Evolutionary conservation across 495 filamentous ascomycete genomes (phyloP).

Genomic region (Penicillium manginii): DNA sequence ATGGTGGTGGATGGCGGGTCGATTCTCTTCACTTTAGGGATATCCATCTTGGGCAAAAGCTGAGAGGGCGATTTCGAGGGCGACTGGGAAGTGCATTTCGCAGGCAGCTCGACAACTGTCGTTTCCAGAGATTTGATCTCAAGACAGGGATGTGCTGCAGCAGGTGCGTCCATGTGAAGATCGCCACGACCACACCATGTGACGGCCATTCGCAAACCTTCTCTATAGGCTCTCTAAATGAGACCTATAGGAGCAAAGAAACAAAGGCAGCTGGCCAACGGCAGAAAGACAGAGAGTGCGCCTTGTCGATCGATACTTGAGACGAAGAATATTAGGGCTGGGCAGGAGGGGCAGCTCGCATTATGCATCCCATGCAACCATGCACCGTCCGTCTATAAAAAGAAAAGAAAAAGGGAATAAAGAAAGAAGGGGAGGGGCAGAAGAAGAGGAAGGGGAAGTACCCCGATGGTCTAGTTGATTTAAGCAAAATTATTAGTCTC

Average conservation of each 20-base stretch:
- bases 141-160: conserved; percentile 10
- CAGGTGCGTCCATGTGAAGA: conserved; percentile 21
- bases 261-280: conserved; percentile 1
- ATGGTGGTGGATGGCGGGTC: conserved; percentile 18
- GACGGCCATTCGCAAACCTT: conserved; percentile 27
- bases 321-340: conserved; percentile 23
- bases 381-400: conserved; percentile 7
- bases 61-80: conserved; percentile 4
- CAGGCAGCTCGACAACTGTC: conserved; percentile 16
- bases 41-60: conserved; percentile 25
- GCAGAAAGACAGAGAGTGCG: background rate
- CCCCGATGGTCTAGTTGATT: background rate
- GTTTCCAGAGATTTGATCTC: conserved; percentile 16
- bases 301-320: conserved; percentile 10
- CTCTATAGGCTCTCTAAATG: background rate
- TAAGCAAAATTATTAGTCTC: background rate
- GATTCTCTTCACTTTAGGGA: conserved; percentile 22
- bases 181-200: conserved; percentile 35
- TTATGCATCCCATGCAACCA: background rate
- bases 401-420: conserved; percentile 8
- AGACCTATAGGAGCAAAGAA: conserved; percentile 1
- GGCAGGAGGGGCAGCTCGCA: conserved; percentile 4
- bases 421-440: background rate
- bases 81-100: conserved; percentile 16
- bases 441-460: background rate